Conservation (phyloP, 192 early-diverging fungal genomes). For the Backusella psychrophila region DNA sequence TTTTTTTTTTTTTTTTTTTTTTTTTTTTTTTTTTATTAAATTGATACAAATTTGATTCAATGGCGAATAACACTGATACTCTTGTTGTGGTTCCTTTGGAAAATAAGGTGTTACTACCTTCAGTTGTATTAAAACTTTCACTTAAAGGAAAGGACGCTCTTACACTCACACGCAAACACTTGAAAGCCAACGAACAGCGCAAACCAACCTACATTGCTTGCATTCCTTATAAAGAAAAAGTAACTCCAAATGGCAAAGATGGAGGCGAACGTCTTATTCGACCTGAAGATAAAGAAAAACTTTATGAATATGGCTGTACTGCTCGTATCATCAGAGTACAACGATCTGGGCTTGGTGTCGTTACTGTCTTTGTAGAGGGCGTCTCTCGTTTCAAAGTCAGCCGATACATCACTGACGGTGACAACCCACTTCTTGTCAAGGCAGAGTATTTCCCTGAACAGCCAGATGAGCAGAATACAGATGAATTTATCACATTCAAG, state of each 20-base stretch:
- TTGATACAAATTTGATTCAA: not conserved
- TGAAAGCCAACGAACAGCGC: slow-evolving; percentile 7
- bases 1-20: not conserved
- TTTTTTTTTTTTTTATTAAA: not conserved
- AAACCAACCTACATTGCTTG: slow-evolving; percentile 20
- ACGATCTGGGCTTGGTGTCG: slow-evolving; percentile 53
- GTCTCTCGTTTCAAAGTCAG: slow-evolving; percentile 9
- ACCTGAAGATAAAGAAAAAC: slow-evolving; percentile 16
- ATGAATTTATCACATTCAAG: slow-evolving; percentile 54
- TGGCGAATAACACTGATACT: slow-evolving; percentile 12
- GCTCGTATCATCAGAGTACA: slow-evolving; percentile 50
- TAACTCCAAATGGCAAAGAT: not conserved
- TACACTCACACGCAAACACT: slow-evolving; percentile 19
- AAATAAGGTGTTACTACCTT: slow-evolving; percentile 30
- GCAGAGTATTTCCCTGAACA: slow-evolving; percentile 48
- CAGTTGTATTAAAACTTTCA: slow-evolving; percentile 25
- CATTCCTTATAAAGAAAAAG: slow-evolving; percentile 11
- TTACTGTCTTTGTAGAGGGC: slow-evolving; percentile 68
- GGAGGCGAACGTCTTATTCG: not conserved
- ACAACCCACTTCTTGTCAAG: slow-evolving; percentile 50
- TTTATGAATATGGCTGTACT: slow-evolving; percentile 45
- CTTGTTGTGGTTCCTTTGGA: slow-evolving; percentile 26
- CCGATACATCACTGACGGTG: slow-evolving; percentile 7
- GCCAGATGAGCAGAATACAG: slow-evolving; percentile 43
- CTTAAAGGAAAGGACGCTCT: slow-evolving; percentile 22